Evolutionary conservation across 1,284 basidiomycete genomes (phyloP), one percentile per base, ranked within the genome.

Genomic region (Irpex lacteus): DNA sequence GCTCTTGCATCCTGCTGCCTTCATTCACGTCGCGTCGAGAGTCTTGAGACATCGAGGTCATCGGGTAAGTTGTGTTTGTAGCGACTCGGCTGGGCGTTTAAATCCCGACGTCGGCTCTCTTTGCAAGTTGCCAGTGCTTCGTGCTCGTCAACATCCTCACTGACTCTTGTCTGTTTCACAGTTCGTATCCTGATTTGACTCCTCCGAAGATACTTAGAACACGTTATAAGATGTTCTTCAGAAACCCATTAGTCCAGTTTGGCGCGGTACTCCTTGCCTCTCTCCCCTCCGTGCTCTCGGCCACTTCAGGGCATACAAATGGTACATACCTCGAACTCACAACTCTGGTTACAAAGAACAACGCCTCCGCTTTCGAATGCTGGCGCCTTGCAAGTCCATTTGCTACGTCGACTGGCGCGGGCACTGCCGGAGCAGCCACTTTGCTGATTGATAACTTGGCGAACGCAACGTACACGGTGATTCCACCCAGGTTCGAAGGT

Each of bases 391-490:
- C 64, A 19, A 63, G 66, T 38, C 63, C 62, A 40, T 73, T 73
- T 65, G 37, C 47, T 21, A 67, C 64, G 18, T 72, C 71, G 5
- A 38, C 63, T 3, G 65, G 65, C 57, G 21, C 68, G 32, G 71
- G 72, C 53, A 73, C 72, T 15, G 44, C 60, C 3, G 71, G 72
- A 7, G 70, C 71, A 40, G 53, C 63, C 15, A 64, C 63, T 44
- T 44, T 73, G 34, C 65, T 70, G 63, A 64, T 73, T 56, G 69
- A 69, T 13, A 60, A 60, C 36, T 59, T 73, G 50, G 64, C 71
- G 37, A 73, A 72, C 65, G 69, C 66, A 59, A 72, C 68, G 36
- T 71, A 68, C 65, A 67, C 72, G 7, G 68, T 73, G 37, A 36
- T 73, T 38, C 72, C 72, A 1, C 62, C 70, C 3, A 49, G 59